Percentiles rank a stretch among this genome's conserved stretches.
Evolutionary conservation across 1,284 basidiomycete species (phyloP).

Genomic region (Fomitiporia mediterranea): DNA sequence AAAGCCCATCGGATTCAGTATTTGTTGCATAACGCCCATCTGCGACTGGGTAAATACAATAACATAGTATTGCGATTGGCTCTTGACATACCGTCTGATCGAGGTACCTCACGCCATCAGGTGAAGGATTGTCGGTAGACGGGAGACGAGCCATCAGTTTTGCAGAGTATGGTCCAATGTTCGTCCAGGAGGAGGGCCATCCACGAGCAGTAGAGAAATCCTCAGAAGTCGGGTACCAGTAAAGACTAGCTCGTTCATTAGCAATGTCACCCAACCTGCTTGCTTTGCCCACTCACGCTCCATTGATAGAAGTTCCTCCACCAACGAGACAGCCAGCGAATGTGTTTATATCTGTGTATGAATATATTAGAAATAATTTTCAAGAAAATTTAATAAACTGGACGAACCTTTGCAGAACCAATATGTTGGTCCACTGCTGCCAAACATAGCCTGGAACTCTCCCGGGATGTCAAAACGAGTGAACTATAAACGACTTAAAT

Average conservation of each 20-base stretch:
- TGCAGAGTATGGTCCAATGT: slow-evolving; percentile 45
- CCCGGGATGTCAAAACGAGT: slow-evolving; percentile 65
- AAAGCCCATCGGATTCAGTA: slow-evolving; percentile 48
- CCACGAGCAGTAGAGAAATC: slow-evolving; percentile 51
- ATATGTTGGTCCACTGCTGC: slow-evolving; percentile 50
- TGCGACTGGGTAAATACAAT: not conserved
- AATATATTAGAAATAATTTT: too few relatives aligned
- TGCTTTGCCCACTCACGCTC: slow-evolving; percentile 41
- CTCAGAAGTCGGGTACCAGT: slow-evolving; percentile 48
- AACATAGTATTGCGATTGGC: not conserved
- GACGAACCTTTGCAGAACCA: slow-evolving; percentile 52
- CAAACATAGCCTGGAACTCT: slow-evolving; percentile 60
- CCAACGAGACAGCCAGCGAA: slow-evolving; percentile 63
- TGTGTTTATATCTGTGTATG: slow-evolving; percentile 44
- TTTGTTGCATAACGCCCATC: slow-evolving; percentile 38
- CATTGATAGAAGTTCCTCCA: slow-evolving; percentile 60
- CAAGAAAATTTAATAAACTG: not conserved
- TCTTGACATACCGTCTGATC: slow-evolving; percentile 34
- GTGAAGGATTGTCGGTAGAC: slow-evolving; percentile 53
- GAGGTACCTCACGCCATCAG: slow-evolving; percentile 57
- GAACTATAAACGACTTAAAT: slow-evolving; percentile 34
- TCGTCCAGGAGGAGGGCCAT: slow-evolving; percentile 52
- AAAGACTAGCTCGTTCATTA: slow-evolving; percentile 36
- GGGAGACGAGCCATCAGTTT: slow-evolving; percentile 49
- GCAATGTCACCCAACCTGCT: slow-evolving; percentile 9